These are phyloP conservation scores for Oryza brachyantha DNA, from an alignment of 176 grass and related monocot species.

Conservation along the genomic window DNA sequence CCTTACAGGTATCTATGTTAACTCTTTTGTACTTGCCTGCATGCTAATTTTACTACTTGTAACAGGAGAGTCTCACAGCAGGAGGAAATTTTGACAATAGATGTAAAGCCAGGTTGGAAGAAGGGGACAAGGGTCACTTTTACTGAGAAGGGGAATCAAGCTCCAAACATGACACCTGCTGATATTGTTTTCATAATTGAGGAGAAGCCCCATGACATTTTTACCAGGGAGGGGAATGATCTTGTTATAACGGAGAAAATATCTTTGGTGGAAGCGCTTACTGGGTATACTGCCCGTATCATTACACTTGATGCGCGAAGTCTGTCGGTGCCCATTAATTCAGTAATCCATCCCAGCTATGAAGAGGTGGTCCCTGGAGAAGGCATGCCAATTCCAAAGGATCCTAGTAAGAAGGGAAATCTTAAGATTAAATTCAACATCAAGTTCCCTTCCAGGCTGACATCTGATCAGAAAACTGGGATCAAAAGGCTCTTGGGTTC, in stretches of 20 bases:
- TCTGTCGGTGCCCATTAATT: slow-evolving; percentile 50
- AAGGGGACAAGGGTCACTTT: slow-evolving; percentile 90
- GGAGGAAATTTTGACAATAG: slow-evolving; percentile 73
- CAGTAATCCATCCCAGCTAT: slow-evolving; percentile 63
- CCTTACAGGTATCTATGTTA: neutral
- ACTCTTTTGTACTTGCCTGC: neutral
- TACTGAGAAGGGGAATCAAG: slow-evolving; percentile 68
- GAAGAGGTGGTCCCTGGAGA: slow-evolving; percentile 70
- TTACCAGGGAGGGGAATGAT: slow-evolving; percentile 82
- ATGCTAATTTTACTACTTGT: slow-evolving; percentile 22
- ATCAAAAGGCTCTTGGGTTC: slow-evolving; percentile 69
- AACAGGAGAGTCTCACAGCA: slow-evolving; percentile 57
- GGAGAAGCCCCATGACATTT: slow-evolving; percentile 80
- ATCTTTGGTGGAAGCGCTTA: slow-evolving; percentile 72
- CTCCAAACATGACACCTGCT: slow-evolving; percentile 62
- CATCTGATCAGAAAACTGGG: slow-evolving; percentile 64
- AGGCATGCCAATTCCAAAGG: slow-evolving; percentile 76
- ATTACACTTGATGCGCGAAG: slow-evolving; percentile 62
- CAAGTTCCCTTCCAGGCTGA: slow-evolving; percentile 73
- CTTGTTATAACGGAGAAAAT: slow-evolving; percentile 75
- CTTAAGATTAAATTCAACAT: slow-evolving; percentile 80
- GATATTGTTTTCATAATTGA: slow-evolving; percentile 89
- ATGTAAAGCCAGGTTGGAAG: slow-evolving; percentile 87
- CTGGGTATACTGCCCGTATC: slow-evolving; percentile 51
- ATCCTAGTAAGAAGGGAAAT: slow-evolving; percentile 61